Percentiles rank a stretch among this genome's conserved stretches.
Evolutionary conservation across 2,329 filamentous ascomycete genomes (phyloP).

Genomic region (Atkinsonella texensis): DNA sequence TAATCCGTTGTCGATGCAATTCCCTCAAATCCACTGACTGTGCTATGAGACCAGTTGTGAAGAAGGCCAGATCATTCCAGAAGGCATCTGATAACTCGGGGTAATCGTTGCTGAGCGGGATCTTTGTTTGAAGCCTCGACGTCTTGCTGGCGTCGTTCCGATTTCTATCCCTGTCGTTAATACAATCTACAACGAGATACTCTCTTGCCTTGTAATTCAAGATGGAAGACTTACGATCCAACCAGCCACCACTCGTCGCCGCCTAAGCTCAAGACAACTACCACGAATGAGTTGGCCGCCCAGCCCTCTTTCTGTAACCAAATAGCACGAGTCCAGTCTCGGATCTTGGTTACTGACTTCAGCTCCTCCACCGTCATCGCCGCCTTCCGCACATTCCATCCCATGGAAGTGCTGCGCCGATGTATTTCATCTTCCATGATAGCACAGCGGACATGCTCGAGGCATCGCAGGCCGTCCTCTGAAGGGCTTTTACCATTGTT

Average conservation of each 20-base stretch:
- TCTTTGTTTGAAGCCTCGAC: constrained; percentile 22
- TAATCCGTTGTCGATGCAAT: constrained; percentile 32
- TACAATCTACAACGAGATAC: neutral
- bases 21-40: constrained; percentile 37
- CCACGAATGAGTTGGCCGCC: constrained; percentile 59
- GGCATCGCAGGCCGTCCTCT: constrained; percentile 40
- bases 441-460: constrained; percentile 52
- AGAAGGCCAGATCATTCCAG: constrained; percentile 39
- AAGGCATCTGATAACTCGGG: constrained; percentile 35
- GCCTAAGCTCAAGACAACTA: constrained; percentile 55
- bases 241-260: constrained; percentile 74
- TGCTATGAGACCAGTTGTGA: constrained; percentile 38
- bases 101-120: constrained; percentile 32
- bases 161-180: constrained; percentile 6
- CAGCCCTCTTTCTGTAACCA: constrained; percentile 66
- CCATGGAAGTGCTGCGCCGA: constrained; percentile 46
- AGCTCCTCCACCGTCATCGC: constrained; percentile 42
- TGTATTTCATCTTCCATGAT: constrained; percentile 50
- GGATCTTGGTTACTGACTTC: constrained; percentile 48
- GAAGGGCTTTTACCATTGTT: constrained; percentile 47
- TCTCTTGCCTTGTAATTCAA: constrained; percentile 8
- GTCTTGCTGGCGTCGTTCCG: constrained; percentile 14
- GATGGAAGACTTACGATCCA: constrained; percentile 36
- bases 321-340: constrained; percentile 49
- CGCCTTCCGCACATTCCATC: constrained; percentile 46